Conservation (phyloP, 495 filamentous ascomycete genomes). For the Letharia lupina region DNA sequence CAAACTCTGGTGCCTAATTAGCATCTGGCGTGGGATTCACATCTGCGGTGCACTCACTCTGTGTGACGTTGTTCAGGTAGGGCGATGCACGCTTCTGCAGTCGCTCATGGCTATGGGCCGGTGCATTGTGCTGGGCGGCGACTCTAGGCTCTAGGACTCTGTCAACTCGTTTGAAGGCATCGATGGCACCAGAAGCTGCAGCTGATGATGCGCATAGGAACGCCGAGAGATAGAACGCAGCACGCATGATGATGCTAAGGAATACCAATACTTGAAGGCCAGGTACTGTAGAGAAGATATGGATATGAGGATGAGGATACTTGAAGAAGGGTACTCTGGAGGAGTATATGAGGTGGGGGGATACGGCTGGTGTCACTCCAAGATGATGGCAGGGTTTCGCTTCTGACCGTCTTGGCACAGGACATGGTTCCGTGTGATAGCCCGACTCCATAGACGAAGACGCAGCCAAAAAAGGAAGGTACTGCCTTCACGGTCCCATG, state of each 20-base stretch:
- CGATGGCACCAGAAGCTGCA: neutral
- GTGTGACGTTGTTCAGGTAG: neutral
- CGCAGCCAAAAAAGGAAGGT: neutral
- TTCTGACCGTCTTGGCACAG: neutral
- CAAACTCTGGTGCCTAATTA: constrained; percentile 40
- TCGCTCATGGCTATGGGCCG: neutral
- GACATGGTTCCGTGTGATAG: neutral
- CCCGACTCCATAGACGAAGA: neutral
- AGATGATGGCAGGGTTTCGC: neutral
- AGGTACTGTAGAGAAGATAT: neutral
- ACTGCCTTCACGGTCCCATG: neutral
- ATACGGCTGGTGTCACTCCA: neutral
- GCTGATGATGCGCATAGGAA: constrained; percentile 6
- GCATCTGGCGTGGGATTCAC: neutral
- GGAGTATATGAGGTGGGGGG: neutral
- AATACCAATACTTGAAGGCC: neutral
- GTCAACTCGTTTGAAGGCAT: constrained; percentile 11
- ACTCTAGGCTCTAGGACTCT: neutral
- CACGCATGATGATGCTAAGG: neutral
- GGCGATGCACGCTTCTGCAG: constrained; percentile 9
- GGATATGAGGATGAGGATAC: neutral
- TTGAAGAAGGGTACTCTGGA: neutral
- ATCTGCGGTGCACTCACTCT: neutral
- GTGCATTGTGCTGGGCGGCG: neutral
- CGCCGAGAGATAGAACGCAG: neutral